These are phyloP conservation scores for Colletotrichum shisoi DNA, from an alignment of 2,329 filamentous ascomycete species.

Conservation along the genomic window DNA sequence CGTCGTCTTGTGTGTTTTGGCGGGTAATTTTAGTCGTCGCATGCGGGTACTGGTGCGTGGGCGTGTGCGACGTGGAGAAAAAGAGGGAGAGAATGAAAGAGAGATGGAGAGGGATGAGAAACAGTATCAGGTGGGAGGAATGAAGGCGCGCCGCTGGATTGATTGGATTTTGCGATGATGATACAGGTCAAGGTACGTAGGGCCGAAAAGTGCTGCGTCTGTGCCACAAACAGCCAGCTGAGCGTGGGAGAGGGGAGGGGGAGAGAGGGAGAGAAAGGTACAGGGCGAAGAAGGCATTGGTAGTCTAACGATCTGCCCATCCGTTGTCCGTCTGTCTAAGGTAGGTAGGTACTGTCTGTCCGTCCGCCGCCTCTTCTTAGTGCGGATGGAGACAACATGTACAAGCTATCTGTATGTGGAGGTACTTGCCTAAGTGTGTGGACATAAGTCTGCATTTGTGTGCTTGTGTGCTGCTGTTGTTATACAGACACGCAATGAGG, in stretches of 20 bases:
- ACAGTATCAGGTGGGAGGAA: conserved; percentile 9
- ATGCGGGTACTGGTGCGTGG: background rate
- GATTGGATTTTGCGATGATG: background rate
- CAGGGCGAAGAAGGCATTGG: too few species aligned
- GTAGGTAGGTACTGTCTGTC: too few species aligned
- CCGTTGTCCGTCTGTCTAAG: too few species aligned
- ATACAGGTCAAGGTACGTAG: conserved; percentile 7
- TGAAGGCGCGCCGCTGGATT: conserved; percentile 3
- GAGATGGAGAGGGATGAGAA: background rate
- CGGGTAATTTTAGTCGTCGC: conserved; percentile 12
- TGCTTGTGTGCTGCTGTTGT: too few species aligned
- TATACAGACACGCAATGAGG: too few species aligned
- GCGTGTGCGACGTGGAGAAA: background rate
- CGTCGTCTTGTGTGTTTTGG: background rate
- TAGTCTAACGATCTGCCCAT: too few species aligned
- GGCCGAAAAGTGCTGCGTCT: conserved; percentile 13
- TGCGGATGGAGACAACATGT: too few species aligned
- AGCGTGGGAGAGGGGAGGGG: background rate
- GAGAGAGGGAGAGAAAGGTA: background rate
- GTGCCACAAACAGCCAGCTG: conserved; percentile 9
- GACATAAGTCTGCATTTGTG: too few species aligned
- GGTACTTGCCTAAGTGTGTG: too few species aligned
- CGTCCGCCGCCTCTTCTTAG: too few species aligned
- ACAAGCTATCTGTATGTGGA: too few species aligned
- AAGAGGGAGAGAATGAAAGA: background rate